Evolutionary conservation across 129 eudicot genomes (phyloP).

Genomic region (Flaveria linearis): DNA sequence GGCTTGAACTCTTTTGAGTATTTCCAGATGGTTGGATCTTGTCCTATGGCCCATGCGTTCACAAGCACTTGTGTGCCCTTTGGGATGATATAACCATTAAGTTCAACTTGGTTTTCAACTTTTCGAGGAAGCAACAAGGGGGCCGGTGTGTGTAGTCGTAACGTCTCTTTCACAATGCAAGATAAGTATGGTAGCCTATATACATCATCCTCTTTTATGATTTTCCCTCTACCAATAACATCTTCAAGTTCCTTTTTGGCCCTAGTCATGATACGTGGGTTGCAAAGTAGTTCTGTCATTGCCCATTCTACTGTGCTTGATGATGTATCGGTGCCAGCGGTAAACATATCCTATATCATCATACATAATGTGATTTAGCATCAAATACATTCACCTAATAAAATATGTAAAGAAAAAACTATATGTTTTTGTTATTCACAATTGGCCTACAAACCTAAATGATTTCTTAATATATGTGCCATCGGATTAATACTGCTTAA

Average conservation of each 20-base stretch:
- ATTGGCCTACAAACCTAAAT: too few relatives aligned
- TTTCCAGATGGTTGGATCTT: constrained; percentile 27
- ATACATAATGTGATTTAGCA: too few relatives aligned
- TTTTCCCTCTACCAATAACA: constrained; percentile 51
- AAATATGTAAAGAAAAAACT: too few relatives aligned
- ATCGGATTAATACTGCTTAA: too few relatives aligned
- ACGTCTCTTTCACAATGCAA: constrained; percentile 41
- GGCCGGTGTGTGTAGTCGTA: constrained; percentile 34
- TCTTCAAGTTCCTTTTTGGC: constrained; percentile 54
- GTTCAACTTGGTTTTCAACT: constrained; percentile 17
- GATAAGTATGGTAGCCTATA: constrained; percentile 33
- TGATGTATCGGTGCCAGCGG: constrained; percentile 70
- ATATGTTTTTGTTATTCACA: too few relatives aligned
- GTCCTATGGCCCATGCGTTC: constrained; percentile 38
- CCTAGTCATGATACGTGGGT: constrained; percentile 40
- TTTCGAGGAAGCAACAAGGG: constrained; percentile 39
- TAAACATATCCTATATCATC: constrained; percentile 50
- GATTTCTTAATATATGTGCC: too few relatives aligned
- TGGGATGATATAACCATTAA: constrained; percentile 27
- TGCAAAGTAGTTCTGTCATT: constrained; percentile 51
- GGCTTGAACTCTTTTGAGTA: constrained; percentile 28
- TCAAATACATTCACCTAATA: too few relatives aligned
- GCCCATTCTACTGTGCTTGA: constrained; percentile 68
- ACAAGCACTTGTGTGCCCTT: constrained; percentile 38
- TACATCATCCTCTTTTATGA: constrained; percentile 34